Percentiles rank a stretch among this genome's conserved stretches.
These are phyloP conservation scores for Sequoiadendron giganteum DNA, from an alignment of 75 land plant species.

Conservation along the genomic window DNA sequence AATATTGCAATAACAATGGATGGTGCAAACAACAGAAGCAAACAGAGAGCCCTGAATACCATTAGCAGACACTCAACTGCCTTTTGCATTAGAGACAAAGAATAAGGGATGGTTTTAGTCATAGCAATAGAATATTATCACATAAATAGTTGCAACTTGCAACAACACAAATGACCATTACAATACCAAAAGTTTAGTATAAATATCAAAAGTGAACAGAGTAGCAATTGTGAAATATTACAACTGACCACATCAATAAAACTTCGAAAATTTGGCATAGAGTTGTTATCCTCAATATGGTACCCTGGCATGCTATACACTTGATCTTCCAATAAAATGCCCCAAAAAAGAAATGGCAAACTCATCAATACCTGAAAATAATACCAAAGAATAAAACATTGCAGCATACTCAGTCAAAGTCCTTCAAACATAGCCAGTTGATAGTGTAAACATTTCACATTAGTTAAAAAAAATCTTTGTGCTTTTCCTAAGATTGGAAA, in stretches of 20 bases:
- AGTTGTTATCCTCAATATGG: neutral
- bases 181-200: neutral
- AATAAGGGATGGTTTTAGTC: neutral
- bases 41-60: slow-evolving; percentile 34
- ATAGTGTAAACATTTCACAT: neutral
- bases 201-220: neutral
- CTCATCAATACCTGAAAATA: slow-evolving; percentile 4
- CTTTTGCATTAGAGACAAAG: neutral
- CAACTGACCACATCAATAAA: neutral
- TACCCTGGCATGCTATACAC: neutral
- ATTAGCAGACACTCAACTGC: slow-evolving; percentile 29
- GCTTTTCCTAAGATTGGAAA: neutral
- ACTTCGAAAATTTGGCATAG: neutral
- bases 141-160: neutral
- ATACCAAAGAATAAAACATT: neutral
- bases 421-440: neutral
- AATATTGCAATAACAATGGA: slow-evolving; percentile 50
- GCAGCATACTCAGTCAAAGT: neutral
- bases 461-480: neutral
- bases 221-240: neutral
- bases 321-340: neutral
- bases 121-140: neutral
- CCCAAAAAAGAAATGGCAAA: neutral
- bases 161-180: neutral
- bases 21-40: slow-evolving; percentile 43